phyloP scores from a whole-genome alignment of 2,329 filamentous ascomycete genomes.

The Stromatinia cepivora region DNA sequence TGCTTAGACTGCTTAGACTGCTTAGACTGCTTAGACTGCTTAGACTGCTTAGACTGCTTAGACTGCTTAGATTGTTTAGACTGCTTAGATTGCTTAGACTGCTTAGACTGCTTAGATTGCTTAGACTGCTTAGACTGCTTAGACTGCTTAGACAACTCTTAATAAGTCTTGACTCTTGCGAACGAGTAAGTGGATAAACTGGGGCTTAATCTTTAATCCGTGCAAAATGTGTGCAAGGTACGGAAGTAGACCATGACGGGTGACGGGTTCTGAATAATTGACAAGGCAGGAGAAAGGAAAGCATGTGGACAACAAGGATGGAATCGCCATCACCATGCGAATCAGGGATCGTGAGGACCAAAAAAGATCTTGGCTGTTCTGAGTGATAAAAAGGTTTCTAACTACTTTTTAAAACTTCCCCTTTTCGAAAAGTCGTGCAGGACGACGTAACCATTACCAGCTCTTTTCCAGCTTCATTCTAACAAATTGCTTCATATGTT shows the following conservation, averaged over 20 bases:
- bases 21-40: too few species aligned
- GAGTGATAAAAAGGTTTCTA: neutral
- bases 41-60: too few species aligned
- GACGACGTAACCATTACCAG: neutral
- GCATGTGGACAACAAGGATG: slow-evolving; percentile 23
- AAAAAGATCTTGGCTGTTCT: slow-evolving; percentile 4
- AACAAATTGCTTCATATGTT: neutral
- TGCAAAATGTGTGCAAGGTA: slow-evolving; percentile 10
- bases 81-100: too few species aligned
- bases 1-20: too few species aligned
- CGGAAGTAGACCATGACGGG: neutral
- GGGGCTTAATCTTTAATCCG: neutral
- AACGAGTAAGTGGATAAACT: neutral
- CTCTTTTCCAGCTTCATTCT: neutral
- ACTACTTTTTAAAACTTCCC: neutral
- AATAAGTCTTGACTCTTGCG: neutral
- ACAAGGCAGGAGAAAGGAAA: slow-evolving; percentile 5
- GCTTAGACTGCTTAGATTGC: neutral
- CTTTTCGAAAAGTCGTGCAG: slow-evolving; percentile 18
- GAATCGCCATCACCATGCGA: slow-evolving; percentile 22
- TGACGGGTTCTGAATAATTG: neutral
- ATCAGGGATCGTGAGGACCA: slow-evolving; percentile 2
- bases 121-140: neutral
- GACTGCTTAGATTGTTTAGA: too few species aligned
- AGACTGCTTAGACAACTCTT: neutral